Evolutionary conservation across 768 basidiomycete species (phyloP), one percentile per base, ranked within the genome.

Genomic region (Ramaria sp.): DNA sequence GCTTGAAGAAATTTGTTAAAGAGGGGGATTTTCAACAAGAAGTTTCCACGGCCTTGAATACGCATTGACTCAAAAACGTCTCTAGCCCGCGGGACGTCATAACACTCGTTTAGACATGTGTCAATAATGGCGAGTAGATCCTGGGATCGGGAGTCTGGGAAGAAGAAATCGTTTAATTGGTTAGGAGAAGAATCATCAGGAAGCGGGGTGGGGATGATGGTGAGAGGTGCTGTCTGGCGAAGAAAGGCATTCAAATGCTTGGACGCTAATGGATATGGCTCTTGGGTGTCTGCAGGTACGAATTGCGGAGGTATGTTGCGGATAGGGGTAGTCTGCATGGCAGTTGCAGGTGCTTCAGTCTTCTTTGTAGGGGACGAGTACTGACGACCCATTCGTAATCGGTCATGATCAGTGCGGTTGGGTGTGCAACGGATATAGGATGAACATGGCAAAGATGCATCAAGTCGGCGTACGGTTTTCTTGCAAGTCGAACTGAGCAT

Each of bases 111-210:
- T 12, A 94, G 68, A 64, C 92, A 94, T 3, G 89, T 88, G 60
- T 87, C 82, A 68, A 94, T 86, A 58, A 94, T 77, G 0, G 86
- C 81, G 10, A 88, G 64, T 52, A 78, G 72, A 65, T 91, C 87
- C 43, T 82, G 78, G 0, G 83, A 79, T 0, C 69, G 65, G 0
- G 87, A 78, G 64, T 87, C 78, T 4, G 77, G 73, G 66, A 81
- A 88, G 68, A 78, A 79, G 49, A 74, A 58, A 58, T 76, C 75
- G 59, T 77, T 71, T 12, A 67, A 55, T 0, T 56, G 34, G 10
- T 25, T 55, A 18, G 62, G 52, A 3, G 75, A 75, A 37, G 64
- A 63, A 59, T 78, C 75, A 22, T 67, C 65, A 0, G 86, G 83
- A 5, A 82, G 74, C 0, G 87, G 87, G 0, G 83, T 71, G 0